Evolutionary conservation across 352 stramenopile species (phyloP), one percentile per base, ranked within the genome.

Genomic region (Phytophthora citrophthora): DNA sequence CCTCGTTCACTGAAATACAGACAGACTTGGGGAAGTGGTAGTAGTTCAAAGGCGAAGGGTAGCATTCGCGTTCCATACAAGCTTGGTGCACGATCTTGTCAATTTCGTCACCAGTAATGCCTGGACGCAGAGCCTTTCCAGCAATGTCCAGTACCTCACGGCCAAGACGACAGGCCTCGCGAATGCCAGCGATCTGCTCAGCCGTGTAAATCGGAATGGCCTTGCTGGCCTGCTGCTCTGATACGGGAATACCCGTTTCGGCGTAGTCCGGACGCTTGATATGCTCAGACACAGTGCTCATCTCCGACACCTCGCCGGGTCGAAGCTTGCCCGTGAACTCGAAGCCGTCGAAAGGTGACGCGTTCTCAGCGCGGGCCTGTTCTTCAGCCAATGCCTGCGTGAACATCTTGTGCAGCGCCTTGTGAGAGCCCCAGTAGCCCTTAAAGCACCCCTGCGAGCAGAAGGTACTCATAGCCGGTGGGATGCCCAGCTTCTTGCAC

Each of bases 31-130:
- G 97, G 72, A 99, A 99, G 94, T 93, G 85, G 65, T 98, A 96
- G 72, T 97, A 99, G 79, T 99, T 99, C 12, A 99, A 74, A 18
- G 97, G 97, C 32, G 94, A 99, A 32, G 97, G 97, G 82, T 99
- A 99, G 27, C 92, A 97, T 15, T 75, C 86, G 16, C 91, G 77
- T 64, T 98, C 86, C 15, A 98, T 89, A 54, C 79, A 96, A 8
- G 92, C 96, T 18, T 98, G 79, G 73, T 99, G 93, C 29, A 99
- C 94, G 38, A 99, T 86, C 39, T 86, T 83, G 77, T 99, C 97
- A 74, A 99, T 98, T 72, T 99, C 97, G 72, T 99, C 96, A 4
- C 93, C 97, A 6, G 97, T 99, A 20, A 98, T 76, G 32, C 97
- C 97, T 2, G 83, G 77, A 50, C 78, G 64, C 13, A 99, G 73